Base-by-base conservation (phyloP, 768 basidiomycete species). In the Podaxis sp. region DNA sequence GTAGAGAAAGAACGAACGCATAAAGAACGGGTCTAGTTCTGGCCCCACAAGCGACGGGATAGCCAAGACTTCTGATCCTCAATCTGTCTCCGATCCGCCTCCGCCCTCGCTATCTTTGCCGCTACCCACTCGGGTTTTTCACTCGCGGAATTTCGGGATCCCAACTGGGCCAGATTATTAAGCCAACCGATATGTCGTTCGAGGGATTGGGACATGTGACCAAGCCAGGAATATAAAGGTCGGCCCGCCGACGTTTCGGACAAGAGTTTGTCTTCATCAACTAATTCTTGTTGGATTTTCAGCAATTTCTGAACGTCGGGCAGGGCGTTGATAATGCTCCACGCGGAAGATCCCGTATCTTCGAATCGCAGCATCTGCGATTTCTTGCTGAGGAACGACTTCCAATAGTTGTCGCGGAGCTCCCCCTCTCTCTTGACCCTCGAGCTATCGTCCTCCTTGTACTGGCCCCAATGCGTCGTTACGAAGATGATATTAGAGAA, bases 261-360 rank as follows among this genome's bases (percentile, higher is more conserved):
- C 17, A 67, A 17, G 2, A 49, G 36, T 61, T 63, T n/a, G 51
- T 55, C 33, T 65, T 40, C n/a, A 30, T 67, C 66, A 2, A 65
- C 66, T 56, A 67, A 65, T 26, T 67, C 66, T 30, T 53, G n/a
- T 38, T 67, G 66, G 46, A 67, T 62, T 24, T 58, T 41, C 4
- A 67, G 48, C 11, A 58, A 46, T 17, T 54, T 52, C 11, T 44
- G 41, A 11, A 3, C 15, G 6, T 46, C 17, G 20, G 48, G 52
- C 24, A 67, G n/a, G 17, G 62, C 64, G 36, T 59, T 52, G 13
- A 64, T 33, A 24, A 67, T 60, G 33, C 58, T 48, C 52, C 64
- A 62, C 10, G 64, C 66, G 24, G 64, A 53, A 37, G 24, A n/a
- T 15, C 36, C 8, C 4, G 55, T 57, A 24, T 54, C 28, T 17